These are phyloP conservation scores for Corinectria fuckeliana DNA, from an alignment of 2,329 filamentous ascomycete species.

Conservation along the genomic window DNA sequence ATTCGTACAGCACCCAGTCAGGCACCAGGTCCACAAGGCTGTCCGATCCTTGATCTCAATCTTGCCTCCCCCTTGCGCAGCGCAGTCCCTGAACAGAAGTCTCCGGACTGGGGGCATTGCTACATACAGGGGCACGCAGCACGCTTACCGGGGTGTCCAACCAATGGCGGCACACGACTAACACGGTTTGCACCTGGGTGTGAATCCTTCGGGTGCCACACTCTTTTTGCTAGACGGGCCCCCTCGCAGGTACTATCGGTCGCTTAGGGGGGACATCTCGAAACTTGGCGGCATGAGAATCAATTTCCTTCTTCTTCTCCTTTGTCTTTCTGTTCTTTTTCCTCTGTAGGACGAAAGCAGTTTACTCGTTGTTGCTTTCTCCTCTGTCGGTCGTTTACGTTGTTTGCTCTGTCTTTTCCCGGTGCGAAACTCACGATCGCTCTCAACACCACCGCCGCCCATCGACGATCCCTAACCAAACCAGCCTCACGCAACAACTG, in stretches of 20 bases:
- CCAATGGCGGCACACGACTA: constrained; percentile 6
- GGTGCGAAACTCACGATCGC: not conserved
- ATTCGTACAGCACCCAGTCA: not conserved
- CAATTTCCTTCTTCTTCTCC: not conserved
- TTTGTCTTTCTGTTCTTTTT: not conserved
- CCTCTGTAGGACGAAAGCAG: not conserved
- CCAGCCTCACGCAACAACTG: too few relatives aligned
- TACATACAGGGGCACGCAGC: not conserved
- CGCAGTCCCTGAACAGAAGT: constrained; percentile 15
- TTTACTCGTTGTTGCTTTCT: not conserved
- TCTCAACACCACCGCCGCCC: not conserved
- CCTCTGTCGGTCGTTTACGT: not conserved
- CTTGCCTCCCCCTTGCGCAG: not conserved
- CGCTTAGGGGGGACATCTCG: not conserved
- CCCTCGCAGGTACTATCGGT: too few relatives aligned
- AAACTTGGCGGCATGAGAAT: not conserved
- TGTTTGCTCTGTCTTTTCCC: not conserved
- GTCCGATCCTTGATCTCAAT: not conserved
- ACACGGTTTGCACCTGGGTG: not conserved
- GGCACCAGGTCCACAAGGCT: not conserved
- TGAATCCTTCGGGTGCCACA: not conserved
- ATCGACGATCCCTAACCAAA: not conserved
- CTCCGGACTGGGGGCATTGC: not conserved
- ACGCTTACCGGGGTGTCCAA: not conserved
- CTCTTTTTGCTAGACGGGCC: too few relatives aligned